A percentile compares a stretch with the other conserved stretches of the same genome.
These are phyloP conservation scores for Colletotrichum costaricense DNA, from an alignment of 2,329 filamentous ascomycete species.

Conservation along the genomic window DNA sequence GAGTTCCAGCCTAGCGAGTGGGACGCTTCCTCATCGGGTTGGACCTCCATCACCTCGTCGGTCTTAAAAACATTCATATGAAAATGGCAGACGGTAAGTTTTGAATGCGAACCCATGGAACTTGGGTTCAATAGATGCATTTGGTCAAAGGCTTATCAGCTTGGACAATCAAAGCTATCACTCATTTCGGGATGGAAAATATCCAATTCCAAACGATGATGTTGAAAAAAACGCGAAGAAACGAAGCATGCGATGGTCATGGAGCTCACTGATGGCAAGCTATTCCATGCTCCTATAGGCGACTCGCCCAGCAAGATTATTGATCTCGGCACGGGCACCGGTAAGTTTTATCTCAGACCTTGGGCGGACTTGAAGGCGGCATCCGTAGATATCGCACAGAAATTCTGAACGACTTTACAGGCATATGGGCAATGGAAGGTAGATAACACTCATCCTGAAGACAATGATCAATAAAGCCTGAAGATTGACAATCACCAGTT, in stretches of 20 bases:
- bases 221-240: constrained; percentile 42
- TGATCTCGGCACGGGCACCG: constrained; percentile 43
- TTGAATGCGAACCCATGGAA: not conserved
- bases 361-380: too few relatives aligned
- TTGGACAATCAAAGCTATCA: not conserved
- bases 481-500: not conserved
- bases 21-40: not conserved
- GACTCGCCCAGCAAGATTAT: constrained; percentile 42
- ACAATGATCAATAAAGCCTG: constrained; percentile 36
- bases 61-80: not conserved
- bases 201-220: constrained; percentile 42
- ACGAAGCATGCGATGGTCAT: constrained; percentile 47
- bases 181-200: constrained; percentile 26
- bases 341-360: constrained; percentile 8
- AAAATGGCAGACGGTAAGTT: not conserved
- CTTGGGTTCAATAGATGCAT: not conserved
- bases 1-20: not conserved
- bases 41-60: not conserved
- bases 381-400: not conserved
- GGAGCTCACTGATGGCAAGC: constrained; percentile 39
- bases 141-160: not conserved
- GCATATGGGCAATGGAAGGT: constrained; percentile 18
- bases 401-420: not conserved
- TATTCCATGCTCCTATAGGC: constrained; percentile 46
- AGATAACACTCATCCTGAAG: not conserved